Evolutionary conservation across 768 basidiomycete species (phyloP).

Genomic region (Tubosaeta sp.): DNA sequence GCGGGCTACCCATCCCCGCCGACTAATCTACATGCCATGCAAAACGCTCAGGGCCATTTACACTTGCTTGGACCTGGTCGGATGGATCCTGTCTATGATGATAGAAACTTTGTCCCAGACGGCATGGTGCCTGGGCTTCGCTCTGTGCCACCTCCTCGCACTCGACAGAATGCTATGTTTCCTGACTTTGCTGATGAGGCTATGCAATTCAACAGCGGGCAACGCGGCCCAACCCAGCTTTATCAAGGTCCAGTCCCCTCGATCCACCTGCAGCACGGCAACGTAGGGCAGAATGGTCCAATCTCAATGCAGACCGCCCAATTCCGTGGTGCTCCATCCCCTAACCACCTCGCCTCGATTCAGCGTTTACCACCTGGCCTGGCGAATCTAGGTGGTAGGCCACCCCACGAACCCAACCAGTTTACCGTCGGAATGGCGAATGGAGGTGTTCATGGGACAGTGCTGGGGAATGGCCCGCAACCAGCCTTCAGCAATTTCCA

Average conservation of each 20-base stretch:
- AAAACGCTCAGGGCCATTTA: constrained; percentile 41
- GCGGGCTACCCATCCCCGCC: constrained; percentile 21
- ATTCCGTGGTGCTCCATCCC: constrained; percentile 69
- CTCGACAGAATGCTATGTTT: constrained; percentile 53
- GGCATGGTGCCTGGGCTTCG: constrained; percentile 84
- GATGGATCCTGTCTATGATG: constrained; percentile 69
- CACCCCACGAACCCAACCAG: constrained; percentile 74
- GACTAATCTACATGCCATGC: constrained; percentile 35
- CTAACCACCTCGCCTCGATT: constrained; percentile 44
- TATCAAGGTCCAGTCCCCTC: constrained; percentile 48
- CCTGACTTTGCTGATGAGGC: constrained; percentile 63
- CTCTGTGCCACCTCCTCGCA: constrained; percentile 57
- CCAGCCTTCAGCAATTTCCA: constrained; percentile 54
- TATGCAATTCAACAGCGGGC: constrained; percentile 55
- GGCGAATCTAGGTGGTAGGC: constrained; percentile 77
- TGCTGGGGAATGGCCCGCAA: constrained; percentile 46
- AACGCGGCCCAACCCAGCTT: constrained; percentile 55
- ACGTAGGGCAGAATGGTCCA: constrained; percentile 45
- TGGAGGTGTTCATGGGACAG: constrained; percentile 40
- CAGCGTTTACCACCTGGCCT: constrained; percentile 76
- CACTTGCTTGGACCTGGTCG: constrained; percentile 41
- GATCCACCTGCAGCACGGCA: constrained; percentile 51
- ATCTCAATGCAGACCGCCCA: constrained; percentile 57
- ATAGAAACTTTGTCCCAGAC: constrained; percentile 76
- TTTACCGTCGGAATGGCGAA: constrained; percentile 49